A percentile compares a stretch with the other conserved stretches of the same genome.
Conservation (phyloP, 1,139 yeast species). For the Suhomyces yuchorum region DNA sequence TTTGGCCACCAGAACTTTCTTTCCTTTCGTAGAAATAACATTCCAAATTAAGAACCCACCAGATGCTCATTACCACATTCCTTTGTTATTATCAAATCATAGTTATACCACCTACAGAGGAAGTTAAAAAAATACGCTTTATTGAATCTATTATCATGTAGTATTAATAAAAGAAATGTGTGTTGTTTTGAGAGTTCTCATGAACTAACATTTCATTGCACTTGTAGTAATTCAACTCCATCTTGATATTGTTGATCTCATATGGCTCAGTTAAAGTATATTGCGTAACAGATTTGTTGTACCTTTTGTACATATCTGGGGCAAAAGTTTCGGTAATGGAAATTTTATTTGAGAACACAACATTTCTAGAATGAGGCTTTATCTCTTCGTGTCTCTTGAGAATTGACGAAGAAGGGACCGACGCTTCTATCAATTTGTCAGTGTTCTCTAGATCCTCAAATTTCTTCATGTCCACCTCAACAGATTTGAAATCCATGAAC, state of each 20-base stretch:
- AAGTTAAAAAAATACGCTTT: constrained; percentile 35
- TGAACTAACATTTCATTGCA: constrained; percentile 60
- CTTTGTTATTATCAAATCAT: constrained; percentile 76
- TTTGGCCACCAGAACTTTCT: constrained; percentile 53
- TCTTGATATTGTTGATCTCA: constrained; percentile 50
- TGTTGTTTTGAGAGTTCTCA: constrained; percentile 50
- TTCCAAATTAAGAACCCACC: constrained; percentile 68
- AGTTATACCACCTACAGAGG: constrained; percentile 92
- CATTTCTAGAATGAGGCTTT: constrained; percentile 25
- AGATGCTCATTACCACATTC: constrained; percentile 83
- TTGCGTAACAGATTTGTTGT: constrained; percentile 55
- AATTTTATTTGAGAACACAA: constrained; percentile 47
- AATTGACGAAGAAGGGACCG: constrained; percentile 7
- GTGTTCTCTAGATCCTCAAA: constrained; percentile 29
- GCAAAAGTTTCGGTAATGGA: constrained; percentile 51
- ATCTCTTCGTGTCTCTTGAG: constrained; percentile 9
- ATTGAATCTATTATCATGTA: neutral
- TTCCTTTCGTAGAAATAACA: constrained; percentile 80
- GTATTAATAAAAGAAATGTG: constrained; percentile 52
- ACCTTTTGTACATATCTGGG: constrained; percentile 51
- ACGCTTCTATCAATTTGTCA: neutral
- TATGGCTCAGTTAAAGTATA: constrained; percentile 48
- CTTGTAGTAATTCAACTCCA: constrained; percentile 53
- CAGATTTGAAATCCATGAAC: constrained; percentile 37
- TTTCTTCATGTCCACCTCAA: constrained; percentile 36